Base-by-base conservation (phyloP, 805 yeast species). In the Saccharomycopsis sp. region DNA sequence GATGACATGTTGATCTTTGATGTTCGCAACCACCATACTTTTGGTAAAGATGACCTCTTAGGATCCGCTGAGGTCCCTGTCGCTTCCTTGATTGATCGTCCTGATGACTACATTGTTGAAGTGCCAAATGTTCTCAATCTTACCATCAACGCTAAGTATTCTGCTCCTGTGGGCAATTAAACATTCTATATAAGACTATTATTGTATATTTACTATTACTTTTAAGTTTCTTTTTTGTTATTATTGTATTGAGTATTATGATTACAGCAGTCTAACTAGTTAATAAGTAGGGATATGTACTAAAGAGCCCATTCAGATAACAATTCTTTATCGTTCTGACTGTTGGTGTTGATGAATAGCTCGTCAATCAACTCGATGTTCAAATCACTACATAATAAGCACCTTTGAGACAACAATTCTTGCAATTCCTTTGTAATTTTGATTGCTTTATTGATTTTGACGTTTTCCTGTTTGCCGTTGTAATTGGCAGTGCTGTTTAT, bases 331-430 rank as follows among this genome's bases (percentile, higher is more conserved):
- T 57, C 59, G 5, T 14, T 49, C 2, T 1, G n/a, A 29, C 53
- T 57, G 17, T 29, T 53, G 54, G 49, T 34, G 23, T 54, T 54
- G 44, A 62, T 67, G 42, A 89, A 74, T 5, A 84, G 83, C 56
- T 79, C 80, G 63, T 89, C 97, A 52, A 91, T 78, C 15, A 79
- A 78, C 55, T 82, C 84, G 58, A 92, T 83, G 67, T 82, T 85
- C 54, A 82, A 73, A 55, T 87, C 96, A 59, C 89, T 84, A 69
- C 97, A 91, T 9, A 89, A 70, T 7, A 85, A 79, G 70, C 97
- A 91, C 62, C 83, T 87, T 22, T 78, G 77, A 0, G 83, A 73
- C 22, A 89, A 69, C 17, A 88, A 64, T 0, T 75, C 72, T 64
- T 89, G 93, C 50, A 89, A 76, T 59, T 84, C 86, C 17, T 61